Evolutionary conservation across 805 yeast species (phyloP), one percentile per base, ranked within the genome.

Genomic region (Cyberlindnera japonica): DNA sequence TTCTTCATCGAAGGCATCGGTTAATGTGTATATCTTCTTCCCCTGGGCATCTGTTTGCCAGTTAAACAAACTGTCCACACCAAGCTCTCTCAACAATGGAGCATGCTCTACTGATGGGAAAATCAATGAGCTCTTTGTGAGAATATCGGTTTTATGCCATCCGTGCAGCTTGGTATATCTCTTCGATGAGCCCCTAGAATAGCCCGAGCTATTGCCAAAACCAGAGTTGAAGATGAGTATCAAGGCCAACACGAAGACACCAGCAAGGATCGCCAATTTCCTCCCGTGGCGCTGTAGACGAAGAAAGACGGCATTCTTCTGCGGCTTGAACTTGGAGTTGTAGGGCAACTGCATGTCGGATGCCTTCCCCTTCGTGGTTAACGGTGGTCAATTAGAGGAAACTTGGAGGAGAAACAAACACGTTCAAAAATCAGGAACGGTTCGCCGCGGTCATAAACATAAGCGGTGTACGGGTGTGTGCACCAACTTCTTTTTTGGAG

Each of bases 41-140:
- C 75, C 69, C 44, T 74, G 74, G 14, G 73, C 54, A 31, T 72
- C 75, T n/a, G 63, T 57, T 35, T 72, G 64, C 33, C 67, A 69
- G 23, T 67, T 68, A 43, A 78, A 80, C 23, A 83, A 60, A 13
- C 70, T 67, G 39, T 70, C 68, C 16, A 77, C 59, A 2, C 79
- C 74, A 37, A 83, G 55, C 43, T 79, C 81, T 48, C 76, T 74
- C 44, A 84, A 65, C 17, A 72, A 58, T 0, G 79, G 75, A 5
- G 85, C 81, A 53, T 83, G 81, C 48, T 83, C 89, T 26, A 83
- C 71, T n/a, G 78, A 74, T n/a, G 93, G 93, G 54, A 74, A 83
- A 12, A 84, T 80, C 53, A 76, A 71, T 27, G 70, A 67, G 15
- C 78, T 69, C 11, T 67, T 61, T 13, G 82, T 73, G 16, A 65